Evolutionary conservation across 257 asterid species (phyloP), one percentile per base, ranked within the genome.

Genomic region (Salvia rosmarinus): DNA sequence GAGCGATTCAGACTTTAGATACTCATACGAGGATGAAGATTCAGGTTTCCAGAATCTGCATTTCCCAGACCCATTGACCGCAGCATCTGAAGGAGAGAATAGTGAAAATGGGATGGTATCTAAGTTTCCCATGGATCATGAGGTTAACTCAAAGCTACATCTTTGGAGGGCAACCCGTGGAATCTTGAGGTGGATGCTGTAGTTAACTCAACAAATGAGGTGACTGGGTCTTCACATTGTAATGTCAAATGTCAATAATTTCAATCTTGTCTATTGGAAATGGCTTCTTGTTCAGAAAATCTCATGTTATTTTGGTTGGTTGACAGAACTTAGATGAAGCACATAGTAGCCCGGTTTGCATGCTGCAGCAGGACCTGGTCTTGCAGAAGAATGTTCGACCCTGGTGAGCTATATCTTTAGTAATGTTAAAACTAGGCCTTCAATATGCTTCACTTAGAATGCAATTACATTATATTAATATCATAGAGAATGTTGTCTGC

Each of bases 121-220:
- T 62, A 84, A 84, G 85, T 92, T 92, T 78, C 96, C 96, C 2
- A 67, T 90, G 63, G 95, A 90, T 80, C 91, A 70, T 49, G 96
- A 90, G 39, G 78, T 90, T 56, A 90, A 88, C 83, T 88, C 92
- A 0, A 88, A 85, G 86, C 86, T 92, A 73, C 88, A 90, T 84
- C 88, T 90, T 71, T 92, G 98, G 98, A 88, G 96, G 98, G 98
- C 72, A 80, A 88, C 75, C 96, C 96, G 8, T 92, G 98, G 98
- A 85, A 90, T 87, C 96, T 92, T 32, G 96, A 92, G 86, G 96
- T 92, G 79, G 98, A 92, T 84, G 98, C 95, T 54, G 98, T 92
- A 57, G 96, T 91, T 70, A 91, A 91, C 83, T 91, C 97, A 3
- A 79, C 97, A 8, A 91, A 91, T 46, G 97, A 92, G 96, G 98